These are phyloP conservation scores for Coemansia sp. DNA, from an alignment of 192 early-diverging fungal species.

Conservation along the genomic window DNA sequence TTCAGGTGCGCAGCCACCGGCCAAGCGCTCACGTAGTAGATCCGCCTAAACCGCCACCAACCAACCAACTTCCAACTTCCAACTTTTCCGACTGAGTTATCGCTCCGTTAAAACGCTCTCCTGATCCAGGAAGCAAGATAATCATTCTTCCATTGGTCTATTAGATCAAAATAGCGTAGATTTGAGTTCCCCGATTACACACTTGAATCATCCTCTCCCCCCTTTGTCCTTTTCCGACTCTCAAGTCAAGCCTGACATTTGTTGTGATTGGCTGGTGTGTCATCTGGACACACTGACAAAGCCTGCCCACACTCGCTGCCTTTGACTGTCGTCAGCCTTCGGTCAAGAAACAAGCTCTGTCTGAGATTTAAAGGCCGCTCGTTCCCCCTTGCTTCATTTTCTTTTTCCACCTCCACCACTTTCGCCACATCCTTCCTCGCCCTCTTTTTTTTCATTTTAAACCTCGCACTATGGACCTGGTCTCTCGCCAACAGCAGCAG, in stretches of 20 bases:
- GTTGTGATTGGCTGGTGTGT: background rate
- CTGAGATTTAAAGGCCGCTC: background rate
- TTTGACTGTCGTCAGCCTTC: background rate
- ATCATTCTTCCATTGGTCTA: too few species aligned
- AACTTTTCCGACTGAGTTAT: too few species aligned
- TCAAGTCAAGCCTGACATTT: background rate
- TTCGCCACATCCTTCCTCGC: background rate
- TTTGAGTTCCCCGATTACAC: background rate
- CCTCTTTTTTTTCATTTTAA: background rate
- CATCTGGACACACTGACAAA: background rate
- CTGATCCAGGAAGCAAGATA: too few species aligned
- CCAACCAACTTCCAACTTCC: background rate
- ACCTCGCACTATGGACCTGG: background rate
- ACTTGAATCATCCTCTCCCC: too few species aligned
- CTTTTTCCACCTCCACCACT: background rate
- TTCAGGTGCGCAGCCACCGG: too few species aligned
- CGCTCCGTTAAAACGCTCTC: too few species aligned
- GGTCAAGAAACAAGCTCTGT: background rate
- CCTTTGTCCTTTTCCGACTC: background rate
- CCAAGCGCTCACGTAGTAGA: too few species aligned
- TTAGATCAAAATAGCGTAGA: too few species aligned
- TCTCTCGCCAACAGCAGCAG: conserved; percentile 1
- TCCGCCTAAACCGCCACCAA: too few species aligned
- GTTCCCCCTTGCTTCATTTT: background rate
- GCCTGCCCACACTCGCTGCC: background rate